Conservation (phyloP, 306 rosid genomes). For the Dalbergia cultrata region DNA sequence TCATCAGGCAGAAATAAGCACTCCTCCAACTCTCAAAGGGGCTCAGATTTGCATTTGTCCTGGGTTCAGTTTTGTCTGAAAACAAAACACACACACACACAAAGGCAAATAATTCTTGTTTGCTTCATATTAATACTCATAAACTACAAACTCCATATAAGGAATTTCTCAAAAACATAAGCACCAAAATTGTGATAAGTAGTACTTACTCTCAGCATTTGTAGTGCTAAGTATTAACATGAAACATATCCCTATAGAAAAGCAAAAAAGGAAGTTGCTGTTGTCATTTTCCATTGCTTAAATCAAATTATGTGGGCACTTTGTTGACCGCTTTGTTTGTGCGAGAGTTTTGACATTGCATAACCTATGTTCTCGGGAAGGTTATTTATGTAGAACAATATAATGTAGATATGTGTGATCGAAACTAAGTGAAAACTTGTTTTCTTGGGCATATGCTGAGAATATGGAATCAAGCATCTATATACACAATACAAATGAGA, state of each 20-base stretch:
- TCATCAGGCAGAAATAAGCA: conserved; percentile 59
- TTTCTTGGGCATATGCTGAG: conserved; percentile 57
- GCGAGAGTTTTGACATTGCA: conserved; percentile 19
- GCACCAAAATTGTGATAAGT: neutral
- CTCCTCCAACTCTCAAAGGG: conserved; percentile 56
- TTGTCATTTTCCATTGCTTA: conserved; percentile 41
- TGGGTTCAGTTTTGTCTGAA: conserved; percentile 54
- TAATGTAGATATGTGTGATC: conserved; percentile 18
- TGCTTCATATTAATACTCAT: conserved; percentile 7
- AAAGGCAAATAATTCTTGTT: neutral
- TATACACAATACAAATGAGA: no score
- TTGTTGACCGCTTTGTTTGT: neutral
- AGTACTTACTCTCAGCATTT: conserved; percentile 57
- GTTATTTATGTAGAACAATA: conserved; percentile 40
- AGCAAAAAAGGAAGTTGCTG: conserved; percentile 40
- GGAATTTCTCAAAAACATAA: neutral
- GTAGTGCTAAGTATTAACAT: conserved; percentile 50
- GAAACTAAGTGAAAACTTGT: conserved; percentile 44
- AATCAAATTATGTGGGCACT: no score
- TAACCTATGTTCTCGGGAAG: conserved; percentile 3
- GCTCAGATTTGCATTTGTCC: conserved; percentile 51
- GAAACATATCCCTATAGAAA: conserved; percentile 52
- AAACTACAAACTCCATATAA: neutral
- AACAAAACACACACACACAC: neutral
- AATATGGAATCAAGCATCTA: conserved; percentile 47